phyloP scores from a whole-genome alignment of 1,284 basidiomycete genomes.

The Cryptococcus floricola region DNA sequence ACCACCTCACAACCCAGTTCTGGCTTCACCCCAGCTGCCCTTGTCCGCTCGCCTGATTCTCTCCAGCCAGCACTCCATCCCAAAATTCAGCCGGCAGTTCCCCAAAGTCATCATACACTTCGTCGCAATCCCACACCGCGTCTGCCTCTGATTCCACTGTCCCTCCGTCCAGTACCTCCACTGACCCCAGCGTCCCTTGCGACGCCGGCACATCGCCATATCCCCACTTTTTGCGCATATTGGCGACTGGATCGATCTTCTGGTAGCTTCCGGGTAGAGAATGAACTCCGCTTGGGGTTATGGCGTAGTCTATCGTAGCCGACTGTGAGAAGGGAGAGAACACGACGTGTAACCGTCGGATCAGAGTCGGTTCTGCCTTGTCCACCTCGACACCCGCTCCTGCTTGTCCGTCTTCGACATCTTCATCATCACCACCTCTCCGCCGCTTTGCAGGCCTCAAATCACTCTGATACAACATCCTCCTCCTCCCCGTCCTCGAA shows the following conservation, averaged over 20 bases:
- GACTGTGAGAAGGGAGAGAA: conserved; percentile 65
- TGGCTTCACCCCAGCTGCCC: too few species aligned
- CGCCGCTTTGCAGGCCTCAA: conserved; percentile 11
- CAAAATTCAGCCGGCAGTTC: conserved; percentile 39
- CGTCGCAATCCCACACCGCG: conserved; percentile 3
- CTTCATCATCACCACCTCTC: conserved; percentile 1
- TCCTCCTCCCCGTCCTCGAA: conserved; percentile 65
- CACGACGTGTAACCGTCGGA: conserved; percentile 56
- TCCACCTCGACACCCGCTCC: conserved; percentile 8
- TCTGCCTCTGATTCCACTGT: neutral
- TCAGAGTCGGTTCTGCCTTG: conserved; percentile 48
- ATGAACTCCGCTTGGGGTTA: conserved; percentile 60
- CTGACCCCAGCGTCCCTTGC: neutral
- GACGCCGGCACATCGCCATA: neutral
- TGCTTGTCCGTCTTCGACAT: conserved; percentile 1
- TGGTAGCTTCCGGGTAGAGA: conserved; percentile 24
- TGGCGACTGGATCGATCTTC: conserved; percentile 15
- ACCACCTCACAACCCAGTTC: too few species aligned
- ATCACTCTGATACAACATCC: conserved; percentile 53
- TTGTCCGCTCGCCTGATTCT: neutral
- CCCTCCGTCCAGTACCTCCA: neutral
- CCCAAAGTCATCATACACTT: conserved; percentile 29
- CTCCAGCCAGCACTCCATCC: conserved; percentile 9
- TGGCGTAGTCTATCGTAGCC: conserved; percentile 65
- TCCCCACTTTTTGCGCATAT: conserved; percentile 5